Base-by-base conservation (phyloP, 345 rosid genomes). In the Citrus australasica region DNA sequence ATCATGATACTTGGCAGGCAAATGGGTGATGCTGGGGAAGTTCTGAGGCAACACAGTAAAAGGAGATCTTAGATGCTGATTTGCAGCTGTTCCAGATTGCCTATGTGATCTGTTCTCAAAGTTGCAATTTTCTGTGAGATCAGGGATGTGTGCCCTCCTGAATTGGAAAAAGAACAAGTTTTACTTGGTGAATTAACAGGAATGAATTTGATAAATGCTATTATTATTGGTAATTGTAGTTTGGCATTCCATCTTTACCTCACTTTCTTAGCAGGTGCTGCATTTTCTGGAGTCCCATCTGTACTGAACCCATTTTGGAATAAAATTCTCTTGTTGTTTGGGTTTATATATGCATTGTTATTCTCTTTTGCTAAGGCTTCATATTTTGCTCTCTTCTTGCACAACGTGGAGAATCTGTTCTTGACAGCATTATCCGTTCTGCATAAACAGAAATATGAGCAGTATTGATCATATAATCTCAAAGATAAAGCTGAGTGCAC, bases 351-450 rank as follows among this genome's bases (percentile, higher is more conserved):
- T 74, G 89, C 64, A 63, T 60, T 82, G 59, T 56, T 85, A 61
- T 91, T 96, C 88, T 90, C 99, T 80, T 96, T 92, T 14, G 91
- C 93, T 75, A 92, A 83, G 77, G 97, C 94, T 86, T 96, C 98
- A 76, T 88, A 92, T 85, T 90, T 96, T n/a, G 97, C 98, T 84
- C 93, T 96, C 85, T 94, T 96, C 90, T 96, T 96, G 83, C 99
- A 94, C 68, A 96, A 84, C 42, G 99, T 96, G n/a, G 99, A 85
- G 82, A 96, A 96, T 40, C 99, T 85, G 80, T 96, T 96, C 85
- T 96, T 96, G 82, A 96, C 99, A 19, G 98, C 99, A 82, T 96
- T 96, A 87, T 96, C 99, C 22, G 99, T 96, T 84, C 99, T 96
- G 87, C 82, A 79, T 79, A 78, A 80, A 76, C 16, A 79, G 17